Percentiles rank a stretch among this genome's conserved stretches.
Conservation (phyloP, 106 monocot genomes). For the Hemerocallis citrina region DNA sequence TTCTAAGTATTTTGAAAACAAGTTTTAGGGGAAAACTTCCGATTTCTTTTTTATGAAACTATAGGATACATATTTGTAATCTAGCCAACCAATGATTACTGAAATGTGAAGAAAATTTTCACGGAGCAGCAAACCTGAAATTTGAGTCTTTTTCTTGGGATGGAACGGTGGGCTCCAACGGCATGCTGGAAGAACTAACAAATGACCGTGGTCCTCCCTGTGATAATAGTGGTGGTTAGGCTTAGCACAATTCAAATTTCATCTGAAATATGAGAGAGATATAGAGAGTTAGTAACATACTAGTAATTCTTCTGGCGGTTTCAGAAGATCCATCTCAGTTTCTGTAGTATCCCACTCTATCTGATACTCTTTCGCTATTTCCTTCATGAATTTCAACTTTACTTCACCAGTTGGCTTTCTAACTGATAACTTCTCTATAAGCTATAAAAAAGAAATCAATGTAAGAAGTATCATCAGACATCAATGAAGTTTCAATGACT, state of each 20-base stretch:
- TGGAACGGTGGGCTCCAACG: constrained; percentile 25
- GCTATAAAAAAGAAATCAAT: constrained; percentile 43
- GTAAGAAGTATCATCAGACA: no score
- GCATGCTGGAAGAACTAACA: constrained; percentile 46
- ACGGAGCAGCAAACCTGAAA: constrained; percentile 12
- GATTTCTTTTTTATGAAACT: no score
- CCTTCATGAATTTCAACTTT: constrained; percentile 85
- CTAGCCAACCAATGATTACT: not conserved
- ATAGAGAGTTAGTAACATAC: constrained; percentile 20
- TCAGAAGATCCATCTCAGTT: constrained; percentile 75
- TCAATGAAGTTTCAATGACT: no score
- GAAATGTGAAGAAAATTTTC: not conserved
- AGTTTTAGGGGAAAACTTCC: no score
- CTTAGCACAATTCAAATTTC: not conserved
- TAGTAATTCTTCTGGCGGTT: constrained; percentile 60
- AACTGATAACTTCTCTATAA: constrained; percentile 82
- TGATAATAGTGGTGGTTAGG: not conserved
- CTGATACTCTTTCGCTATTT: constrained; percentile 87
- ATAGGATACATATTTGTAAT: no score
- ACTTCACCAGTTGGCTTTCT: constrained; percentile 71
- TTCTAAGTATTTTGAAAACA: no score
- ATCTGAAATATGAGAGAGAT: not conserved
- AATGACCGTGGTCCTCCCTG: constrained; percentile 69
- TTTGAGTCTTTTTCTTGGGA: constrained; percentile 7
- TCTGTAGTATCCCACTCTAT: constrained; percentile 71